Base-by-base conservation (phyloP, 345 rosid species). In the Hibiscus tridactylites region DNA sequence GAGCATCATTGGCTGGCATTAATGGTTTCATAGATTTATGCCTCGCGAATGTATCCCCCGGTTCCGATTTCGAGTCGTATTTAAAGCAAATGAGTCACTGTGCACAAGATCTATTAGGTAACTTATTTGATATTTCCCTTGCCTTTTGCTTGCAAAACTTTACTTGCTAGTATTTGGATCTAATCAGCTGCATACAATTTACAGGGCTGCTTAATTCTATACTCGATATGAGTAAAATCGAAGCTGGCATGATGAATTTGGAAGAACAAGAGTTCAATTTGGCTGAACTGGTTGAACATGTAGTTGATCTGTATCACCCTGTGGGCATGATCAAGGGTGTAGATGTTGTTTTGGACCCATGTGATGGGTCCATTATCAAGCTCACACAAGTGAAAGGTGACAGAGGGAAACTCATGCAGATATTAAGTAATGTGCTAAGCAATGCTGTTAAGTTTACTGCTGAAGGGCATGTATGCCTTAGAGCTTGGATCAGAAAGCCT, bases 401-500 rank as follows among this genome's bases (percentile, higher is more conserved):
- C 33, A 72, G 83, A 58, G 86, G 80, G 49, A 91, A 83, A 73
- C 83, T 91, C 17, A 82, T 81, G 33, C 96, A 88, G 71, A 74
- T 91, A 39, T 71, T 94, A 29, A 75, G 79, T 16, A 94, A 91
- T 74, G 73, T 94, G 64, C 73, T 88, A 0, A 83, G 90, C 84
- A 94, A 94, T 75, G 93, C 97, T 31, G 88, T 94, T 31, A 94
- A 94, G 76, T 94, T 88, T 72, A 94, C 96, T 3, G 62, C 70
- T 2, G 81, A 88, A 0, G 96, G 98, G 1, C 90, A 94, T 49
- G 71, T 88, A 7, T 19, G 75, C 1, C 81, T 94, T 44, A 75
- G 95, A 71, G 89, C 85, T 68, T 87, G 88, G 91, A 86, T 83
- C 21, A 77, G 70, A 57, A 85, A 82, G 63, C 87, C 88, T 3